Evolutionary conservation across 371 early-diverging fungal species (phyloP), one percentile per base, ranked within the genome.

Genomic region (Choanephora cucurbitarum): DNA sequence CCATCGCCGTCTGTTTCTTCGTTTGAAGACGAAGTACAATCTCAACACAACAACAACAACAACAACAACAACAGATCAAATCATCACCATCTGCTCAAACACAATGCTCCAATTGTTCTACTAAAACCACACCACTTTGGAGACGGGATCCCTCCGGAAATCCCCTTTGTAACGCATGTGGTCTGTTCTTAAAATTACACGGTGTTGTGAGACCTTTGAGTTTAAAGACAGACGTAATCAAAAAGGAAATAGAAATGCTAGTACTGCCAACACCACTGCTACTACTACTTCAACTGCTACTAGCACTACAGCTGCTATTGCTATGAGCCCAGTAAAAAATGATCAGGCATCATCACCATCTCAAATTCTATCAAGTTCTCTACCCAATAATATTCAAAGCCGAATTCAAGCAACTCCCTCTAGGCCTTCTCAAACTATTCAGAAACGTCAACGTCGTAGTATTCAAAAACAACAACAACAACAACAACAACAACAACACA

Each of bases 81-180:
- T 3, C 14, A 15, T 43, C 9, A n/a, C 28, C 33, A 37, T 33
- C 31, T 22, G 48, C 49, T n/a, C 5, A 17, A 10, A 60, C 53
- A 0, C 49, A 54, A 43, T 68, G 68, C 41, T 42, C 40, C 8
- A 63, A 69, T 19, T 69, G 69, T 22, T 47, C 45, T 13, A 69
- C 69, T 0, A 48, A 50, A 17, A 61, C 57, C 17, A 69, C 69
- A 24, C 69, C 69, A 3, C 45, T 69, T 1, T 69, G 69, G 69
- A 33, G 69, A 18, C 46, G 69, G 23, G 62, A 62, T 51, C 62
- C 69, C 8, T 22, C 48, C 4, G 69, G 69, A 15, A 52, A 61
- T 19, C 59, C 62, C 19, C 49, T 69, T 10, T 69, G 69, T 23
- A 69, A 69, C 50, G 69, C 69, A 17, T 69, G 69, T 40, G 69